A percentile compares a stretch with the other conserved stretches of the same genome.
Evolutionary conservation across 805 yeast species (phyloP).

Genomic region (Pichia insulana): DNA sequence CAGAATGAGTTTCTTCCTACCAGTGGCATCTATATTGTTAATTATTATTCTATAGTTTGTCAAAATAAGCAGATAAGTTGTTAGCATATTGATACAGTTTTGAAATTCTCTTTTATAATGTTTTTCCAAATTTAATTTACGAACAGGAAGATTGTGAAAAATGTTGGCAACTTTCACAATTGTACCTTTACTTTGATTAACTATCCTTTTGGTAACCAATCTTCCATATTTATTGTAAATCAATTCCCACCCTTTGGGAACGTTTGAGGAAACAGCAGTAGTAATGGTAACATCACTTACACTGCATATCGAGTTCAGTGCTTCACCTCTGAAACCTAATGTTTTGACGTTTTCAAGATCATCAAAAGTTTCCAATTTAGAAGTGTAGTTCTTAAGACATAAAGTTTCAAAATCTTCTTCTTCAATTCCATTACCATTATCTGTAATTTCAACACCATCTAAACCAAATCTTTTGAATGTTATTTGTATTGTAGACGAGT

Average conservation of each 20-base stretch:
- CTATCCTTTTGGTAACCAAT: conserved; percentile 28
- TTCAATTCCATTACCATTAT: conserved; percentile 60
- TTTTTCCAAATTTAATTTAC: conserved; percentile 64
- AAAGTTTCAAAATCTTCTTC: conserved; percentile 42
- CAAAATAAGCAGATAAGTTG: conserved; percentile 57
- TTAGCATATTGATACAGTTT: conserved; percentile 55
- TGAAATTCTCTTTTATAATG: conserved; percentile 64
- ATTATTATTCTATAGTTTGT: conserved; percentile 52
- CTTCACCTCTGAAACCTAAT: conserved; percentile 77
- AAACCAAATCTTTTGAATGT: conserved; percentile 55
- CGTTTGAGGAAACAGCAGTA: conserved; percentile 39
- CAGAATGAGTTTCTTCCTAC: conserved; percentile 46
- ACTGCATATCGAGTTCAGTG: conserved; percentile 61
- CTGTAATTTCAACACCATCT: conserved; percentile 58
- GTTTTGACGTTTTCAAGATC: conserved; percentile 44
- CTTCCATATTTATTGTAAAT: conserved; percentile 49
- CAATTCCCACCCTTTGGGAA: conserved; percentile 52
- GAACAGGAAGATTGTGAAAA: conserved; percentile 70
- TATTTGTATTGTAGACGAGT: conserved; percentile 58
- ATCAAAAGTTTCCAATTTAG: conserved; percentile 50
- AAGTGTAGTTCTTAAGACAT: conserved; percentile 59
- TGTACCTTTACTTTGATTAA: conserved; percentile 64
- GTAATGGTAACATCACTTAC: conserved; percentile 39
- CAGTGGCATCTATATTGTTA: conserved; percentile 38
- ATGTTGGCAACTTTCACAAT: conserved; percentile 46